Evolutionary conservation across 306 rosid species (phyloP).

Genomic region (Dicorynia guianensis): DNA sequence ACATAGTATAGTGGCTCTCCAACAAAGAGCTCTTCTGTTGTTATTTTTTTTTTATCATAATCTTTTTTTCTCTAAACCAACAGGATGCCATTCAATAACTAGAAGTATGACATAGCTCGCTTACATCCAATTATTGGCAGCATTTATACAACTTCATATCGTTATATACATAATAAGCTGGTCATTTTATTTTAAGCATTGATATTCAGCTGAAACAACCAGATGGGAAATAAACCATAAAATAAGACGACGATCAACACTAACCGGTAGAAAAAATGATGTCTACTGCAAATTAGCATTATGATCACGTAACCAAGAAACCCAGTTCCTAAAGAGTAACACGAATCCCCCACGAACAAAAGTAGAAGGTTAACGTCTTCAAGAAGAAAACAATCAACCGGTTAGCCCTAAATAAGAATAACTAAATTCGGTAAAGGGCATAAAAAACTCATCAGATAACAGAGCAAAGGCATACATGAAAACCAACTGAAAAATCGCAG

Average conservation of each 20-base stretch:
- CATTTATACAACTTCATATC: neutral
- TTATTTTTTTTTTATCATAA: no score
- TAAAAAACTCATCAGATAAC: neutral
- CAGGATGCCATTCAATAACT: neutral
- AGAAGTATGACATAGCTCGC: neutral
- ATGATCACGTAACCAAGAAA: constrained; percentile 32
- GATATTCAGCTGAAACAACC: constrained; percentile 8
- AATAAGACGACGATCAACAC: constrained; percentile 12
- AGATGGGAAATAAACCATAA: neutral
- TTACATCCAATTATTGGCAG: constrained; percentile 18
- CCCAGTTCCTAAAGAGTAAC: constrained; percentile 28
- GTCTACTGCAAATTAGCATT: constrained; percentile 8
- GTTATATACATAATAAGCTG: neutral
- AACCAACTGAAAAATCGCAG: constrained; percentile 31
- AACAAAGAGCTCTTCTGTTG: neutral
- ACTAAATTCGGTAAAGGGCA: neutral
- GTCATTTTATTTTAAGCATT: neutral
- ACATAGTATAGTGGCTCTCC: neutral
- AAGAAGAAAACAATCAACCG: neutral
- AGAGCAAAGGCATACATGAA: neutral
- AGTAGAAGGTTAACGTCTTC: constrained; percentile 10
- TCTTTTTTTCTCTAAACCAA: constrained; percentile 4
- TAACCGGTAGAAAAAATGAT: constrained; percentile 14
- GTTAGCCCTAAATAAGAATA: neutral
- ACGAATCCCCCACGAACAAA: neutral